These are phyloP conservation scores for Dioszegia hungarica DNA, from an alignment of 768 basidiomycete species.

Conservation along the genomic window DNA sequence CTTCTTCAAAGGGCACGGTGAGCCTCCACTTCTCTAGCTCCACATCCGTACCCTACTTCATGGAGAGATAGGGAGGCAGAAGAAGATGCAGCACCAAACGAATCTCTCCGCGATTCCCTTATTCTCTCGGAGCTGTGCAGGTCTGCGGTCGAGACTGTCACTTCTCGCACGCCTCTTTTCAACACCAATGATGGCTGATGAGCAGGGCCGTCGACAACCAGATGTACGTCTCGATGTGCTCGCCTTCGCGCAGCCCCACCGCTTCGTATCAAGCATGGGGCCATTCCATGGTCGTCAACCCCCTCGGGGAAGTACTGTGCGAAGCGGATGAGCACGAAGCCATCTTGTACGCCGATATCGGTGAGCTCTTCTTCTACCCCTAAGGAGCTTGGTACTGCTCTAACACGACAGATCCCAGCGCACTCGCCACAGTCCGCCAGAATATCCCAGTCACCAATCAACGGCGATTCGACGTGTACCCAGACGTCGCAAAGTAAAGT, in stretches of 20 bases:
- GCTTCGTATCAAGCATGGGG: constrained; percentile 79
- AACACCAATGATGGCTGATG: no score
- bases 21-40: no score
- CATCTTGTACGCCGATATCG: constrained; percentile 75
- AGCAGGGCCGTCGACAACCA: constrained; percentile 90
- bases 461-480: constrained; percentile 86
- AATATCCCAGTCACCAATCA: constrained; percentile 91
- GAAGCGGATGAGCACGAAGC: constrained; percentile 73
- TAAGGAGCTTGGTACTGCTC: background rate
- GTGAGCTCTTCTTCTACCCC: constrained; percentile 53
- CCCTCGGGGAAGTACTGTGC: constrained; percentile 69
- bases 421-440: constrained; percentile 62
- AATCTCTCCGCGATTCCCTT: no score
- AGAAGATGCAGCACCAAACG: no score
- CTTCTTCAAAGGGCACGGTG: constrained; percentile 78
- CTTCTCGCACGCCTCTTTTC: no score
- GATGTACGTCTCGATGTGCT: constrained; percentile 93
- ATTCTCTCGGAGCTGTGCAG: no score
- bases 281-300: constrained; percentile 85
- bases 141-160: no score
- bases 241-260: constrained; percentile 76
- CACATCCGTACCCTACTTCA: no score
- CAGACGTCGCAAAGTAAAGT: constrained; percentile 55
- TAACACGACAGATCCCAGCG: constrained; percentile 56
- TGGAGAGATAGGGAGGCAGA: no score